These are phyloP conservation scores for Chrysochromulina parva DNA, from an alignment of 78 protist genomes.

Conservation along the genomic window DNA sequence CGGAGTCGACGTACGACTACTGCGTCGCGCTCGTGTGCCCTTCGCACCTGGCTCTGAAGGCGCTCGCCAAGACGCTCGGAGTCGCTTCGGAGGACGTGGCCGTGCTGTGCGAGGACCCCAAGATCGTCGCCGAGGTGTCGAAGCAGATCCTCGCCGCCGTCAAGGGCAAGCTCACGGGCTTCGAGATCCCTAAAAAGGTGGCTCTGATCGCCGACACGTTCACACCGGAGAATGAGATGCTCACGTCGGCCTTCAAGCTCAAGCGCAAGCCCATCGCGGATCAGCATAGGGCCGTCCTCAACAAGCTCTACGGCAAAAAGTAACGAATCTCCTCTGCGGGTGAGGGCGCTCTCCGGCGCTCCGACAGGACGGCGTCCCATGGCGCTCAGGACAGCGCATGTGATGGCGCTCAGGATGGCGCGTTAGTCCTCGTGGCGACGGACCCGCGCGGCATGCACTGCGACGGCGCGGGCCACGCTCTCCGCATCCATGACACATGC, in stretches of 20 bases:
- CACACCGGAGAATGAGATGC: constrained; percentile 3
- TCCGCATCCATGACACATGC: too few relatives aligned
- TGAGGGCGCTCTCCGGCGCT: too few relatives aligned
- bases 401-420: too few relatives aligned
- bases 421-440: too few relatives aligned
- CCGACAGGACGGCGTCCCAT: too few relatives aligned
- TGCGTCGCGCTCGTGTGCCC: constrained; percentile 35
- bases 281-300: not conserved
- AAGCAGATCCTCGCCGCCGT: not conserved
- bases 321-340: too few relatives aligned
- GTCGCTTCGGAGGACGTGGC: not conserved
- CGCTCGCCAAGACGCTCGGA: not conserved
- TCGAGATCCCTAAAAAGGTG: not conserved
- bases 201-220: not conserved
- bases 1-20: not conserved
- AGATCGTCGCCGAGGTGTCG: not conserved
- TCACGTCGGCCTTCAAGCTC: constrained; percentile 1
- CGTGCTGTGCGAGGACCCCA: not conserved
- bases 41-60: not conserved
- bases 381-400: too few relatives aligned
- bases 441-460: too few relatives aligned
- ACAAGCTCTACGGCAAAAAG: not conserved
- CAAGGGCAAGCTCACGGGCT: not conserved
- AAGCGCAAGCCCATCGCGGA: not conserved
- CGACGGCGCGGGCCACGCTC: too few relatives aligned